These are phyloP conservation scores for Catenaria anguillulae DNA, from an alignment of 371 early-diverging fungal species.

Conservation along the genomic window DNA sequence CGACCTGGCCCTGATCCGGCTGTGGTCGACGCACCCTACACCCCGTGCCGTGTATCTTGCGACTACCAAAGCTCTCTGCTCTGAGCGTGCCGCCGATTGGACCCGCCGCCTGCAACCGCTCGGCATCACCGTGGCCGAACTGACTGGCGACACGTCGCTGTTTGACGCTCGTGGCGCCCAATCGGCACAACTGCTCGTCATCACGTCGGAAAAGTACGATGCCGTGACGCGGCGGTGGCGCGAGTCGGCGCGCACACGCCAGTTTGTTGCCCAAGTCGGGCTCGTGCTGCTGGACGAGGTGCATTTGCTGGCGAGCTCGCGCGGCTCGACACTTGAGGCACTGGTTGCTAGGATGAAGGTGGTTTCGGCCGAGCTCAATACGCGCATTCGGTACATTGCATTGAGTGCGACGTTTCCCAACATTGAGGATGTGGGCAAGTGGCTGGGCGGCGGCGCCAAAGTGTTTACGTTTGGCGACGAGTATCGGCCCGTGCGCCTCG, in stretches of 20 bases:
- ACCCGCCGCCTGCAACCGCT: constrained; percentile 35
- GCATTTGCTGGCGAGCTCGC: constrained; percentile 41
- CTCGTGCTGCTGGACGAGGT: constrained; percentile 49
- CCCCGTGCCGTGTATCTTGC: constrained; percentile 72
- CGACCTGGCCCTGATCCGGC: constrained; percentile 82
- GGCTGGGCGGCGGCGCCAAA: constrained; percentile 30
- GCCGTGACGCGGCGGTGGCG: constrained; percentile 44
- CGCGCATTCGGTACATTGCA: constrained; percentile 42
- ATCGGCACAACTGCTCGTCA: constrained; percentile 18
- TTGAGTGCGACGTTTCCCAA: constrained; percentile 84
- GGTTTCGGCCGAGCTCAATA: constrained; percentile 10
- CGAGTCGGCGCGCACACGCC: constrained; percentile 11
- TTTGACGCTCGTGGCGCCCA: constrained; percentile 29
- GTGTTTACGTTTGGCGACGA: constrained; percentile 48
- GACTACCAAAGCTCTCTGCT: constrained; percentile 72
- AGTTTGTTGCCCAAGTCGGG: background rate
- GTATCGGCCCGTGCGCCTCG: constrained; percentile 57
- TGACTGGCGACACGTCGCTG: constrained; percentile 51
- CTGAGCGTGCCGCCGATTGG: constrained; percentile 54
- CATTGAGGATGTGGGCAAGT: constrained; percentile 54
- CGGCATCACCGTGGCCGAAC: constrained; percentile 32
- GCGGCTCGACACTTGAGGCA: constrained; percentile 49
- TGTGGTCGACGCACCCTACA: constrained; percentile 51
- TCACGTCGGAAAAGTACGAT: constrained; percentile 72
- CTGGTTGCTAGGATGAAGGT: constrained; percentile 38